Conservation (phyloP, 257 asterid genomes). For the Osmanthus fragrans region DNA sequence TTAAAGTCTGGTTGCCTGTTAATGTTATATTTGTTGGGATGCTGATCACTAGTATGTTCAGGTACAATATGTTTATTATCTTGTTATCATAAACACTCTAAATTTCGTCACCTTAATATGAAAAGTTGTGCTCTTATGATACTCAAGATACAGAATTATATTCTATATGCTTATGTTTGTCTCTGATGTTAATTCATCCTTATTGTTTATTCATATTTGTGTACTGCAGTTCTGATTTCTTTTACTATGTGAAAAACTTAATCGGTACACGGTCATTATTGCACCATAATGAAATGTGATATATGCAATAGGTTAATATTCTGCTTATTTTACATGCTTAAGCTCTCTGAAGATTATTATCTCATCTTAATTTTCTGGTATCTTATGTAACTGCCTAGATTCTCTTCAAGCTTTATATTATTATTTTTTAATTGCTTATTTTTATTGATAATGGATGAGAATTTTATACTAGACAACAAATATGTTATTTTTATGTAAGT, state of each 20-base stretch:
- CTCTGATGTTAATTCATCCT: not conserved
- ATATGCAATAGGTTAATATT: not conserved
- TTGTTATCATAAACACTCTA: not conserved
- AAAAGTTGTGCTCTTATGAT: conserved; percentile 8
- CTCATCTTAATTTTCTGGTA: not conserved
- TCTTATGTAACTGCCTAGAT: not conserved
- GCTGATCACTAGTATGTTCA: conserved; percentile 96
- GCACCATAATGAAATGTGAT: not conserved
- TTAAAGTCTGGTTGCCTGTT: conserved; percentile 92
- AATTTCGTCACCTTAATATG: conserved; percentile 8
- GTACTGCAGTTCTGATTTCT: not conserved
- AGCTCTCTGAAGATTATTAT: not conserved
- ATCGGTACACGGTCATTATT: not conserved
- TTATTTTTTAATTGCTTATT: not conserved
- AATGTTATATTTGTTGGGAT: conserved; percentile 90
- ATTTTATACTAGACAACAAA: not conserved
- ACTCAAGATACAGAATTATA: not conserved
- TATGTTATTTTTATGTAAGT: not conserved
- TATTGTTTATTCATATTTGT: not conserved
- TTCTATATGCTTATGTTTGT: not conserved
- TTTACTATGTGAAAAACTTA: not conserved
- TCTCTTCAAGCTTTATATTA: not conserved
- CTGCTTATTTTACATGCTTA: not conserved
- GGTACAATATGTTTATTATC: conserved; percentile 45
- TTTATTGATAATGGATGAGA: not conserved